Conservation (phyloP, 208 protist species). For the Entamoeba histolytica region DNA sequence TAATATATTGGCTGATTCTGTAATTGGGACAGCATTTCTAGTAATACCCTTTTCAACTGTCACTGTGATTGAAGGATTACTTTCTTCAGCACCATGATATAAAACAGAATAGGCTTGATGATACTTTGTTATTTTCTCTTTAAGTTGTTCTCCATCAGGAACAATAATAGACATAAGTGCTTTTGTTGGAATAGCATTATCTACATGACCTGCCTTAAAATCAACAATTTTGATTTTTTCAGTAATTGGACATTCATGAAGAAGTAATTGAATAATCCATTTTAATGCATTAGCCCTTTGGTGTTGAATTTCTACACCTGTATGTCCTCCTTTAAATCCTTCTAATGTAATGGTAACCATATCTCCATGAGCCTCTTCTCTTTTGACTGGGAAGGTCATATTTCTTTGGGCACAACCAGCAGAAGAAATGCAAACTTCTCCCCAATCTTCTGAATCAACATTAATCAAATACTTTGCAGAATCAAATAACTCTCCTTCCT, state of each 20-base stretch:
- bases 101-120: neutral
- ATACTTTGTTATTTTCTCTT: no score
- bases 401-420: conserved; percentile 11
- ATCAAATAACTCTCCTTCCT: neutral
- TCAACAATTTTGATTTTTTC: neutral
- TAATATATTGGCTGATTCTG: neutral
- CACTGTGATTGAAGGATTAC: neutral
- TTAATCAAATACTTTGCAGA: conserved; percentile 21
- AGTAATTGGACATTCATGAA: neutral
- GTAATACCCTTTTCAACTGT: neutral
- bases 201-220: conserved; percentile 1
- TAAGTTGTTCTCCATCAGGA: neutral
- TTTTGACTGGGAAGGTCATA: neutral
- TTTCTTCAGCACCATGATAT: neutral
- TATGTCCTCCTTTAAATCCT: conserved; percentile 13
- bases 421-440: conserved; percentile 12
- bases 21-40: neutral
- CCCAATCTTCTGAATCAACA: conserved; percentile 19
- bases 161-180: neutral
- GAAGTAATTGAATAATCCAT: neutral
- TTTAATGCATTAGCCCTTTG: conserved; percentile 18
- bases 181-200: conserved; percentile 12
- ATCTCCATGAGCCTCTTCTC: neutral
- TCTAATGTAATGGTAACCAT: neutral
- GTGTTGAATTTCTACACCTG: conserved; percentile 16